Conservation (phyloP, 257 asterid species). For the Scutellaria baicalensis region DNA sequence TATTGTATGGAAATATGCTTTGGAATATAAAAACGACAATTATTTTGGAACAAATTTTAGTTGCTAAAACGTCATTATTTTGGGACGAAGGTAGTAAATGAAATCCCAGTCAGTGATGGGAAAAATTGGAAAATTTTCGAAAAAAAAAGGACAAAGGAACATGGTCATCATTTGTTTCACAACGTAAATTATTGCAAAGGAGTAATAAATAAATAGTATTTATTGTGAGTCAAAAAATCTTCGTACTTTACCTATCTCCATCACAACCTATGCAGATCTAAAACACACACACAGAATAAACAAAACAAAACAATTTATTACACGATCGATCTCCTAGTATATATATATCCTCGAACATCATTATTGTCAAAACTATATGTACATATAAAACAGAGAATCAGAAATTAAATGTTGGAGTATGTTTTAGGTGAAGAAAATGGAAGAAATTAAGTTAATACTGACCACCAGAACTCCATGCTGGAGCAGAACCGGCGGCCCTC, state of each 20-base stretch:
- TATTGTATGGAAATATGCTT: no score
- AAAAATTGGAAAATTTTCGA: not conserved
- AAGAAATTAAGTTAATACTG: constrained; percentile 1
- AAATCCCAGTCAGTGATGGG: not conserved
- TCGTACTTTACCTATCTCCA: not conserved
- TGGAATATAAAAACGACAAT: no score
- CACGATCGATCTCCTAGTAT: no score
- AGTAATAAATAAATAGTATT: not conserved
- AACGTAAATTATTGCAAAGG: constrained; percentile 14
- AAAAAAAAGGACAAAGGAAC: not conserved
- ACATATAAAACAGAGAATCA: no score
- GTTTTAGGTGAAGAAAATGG: no score
- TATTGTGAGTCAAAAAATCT: not conserved
- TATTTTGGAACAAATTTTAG: no score
- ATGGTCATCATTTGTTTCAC: not conserved
- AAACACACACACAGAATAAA: not conserved
- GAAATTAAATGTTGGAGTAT: no score
- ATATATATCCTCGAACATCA: no score
- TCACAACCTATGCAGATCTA: not conserved
- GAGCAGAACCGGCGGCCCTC: constrained; percentile 42
- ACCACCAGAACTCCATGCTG: constrained; percentile 82
- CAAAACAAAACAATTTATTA: no score
- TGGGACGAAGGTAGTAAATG: no score
- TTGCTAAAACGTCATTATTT: no score
- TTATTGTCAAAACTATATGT: no score